Base-by-base conservation (phyloP, 108 stramenopile species). In the Cyclostephanos tholiformis region DNA sequence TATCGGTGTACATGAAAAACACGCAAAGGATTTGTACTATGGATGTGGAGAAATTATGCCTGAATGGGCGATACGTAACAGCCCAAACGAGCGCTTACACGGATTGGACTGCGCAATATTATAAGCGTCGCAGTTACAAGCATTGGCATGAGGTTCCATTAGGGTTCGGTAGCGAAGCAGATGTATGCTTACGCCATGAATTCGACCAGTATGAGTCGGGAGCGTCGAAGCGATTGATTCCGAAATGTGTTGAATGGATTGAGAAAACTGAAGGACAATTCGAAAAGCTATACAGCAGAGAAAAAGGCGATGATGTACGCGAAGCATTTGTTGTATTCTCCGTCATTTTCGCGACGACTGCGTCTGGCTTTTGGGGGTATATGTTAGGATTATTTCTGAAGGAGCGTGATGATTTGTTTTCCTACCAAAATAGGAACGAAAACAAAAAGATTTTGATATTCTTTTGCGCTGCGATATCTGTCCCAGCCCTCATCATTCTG, bases 301-400 rank as follows among this genome's bases (percentile, higher is more conserved):
- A 69, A 26, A 76, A 44, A 46, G 67, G 75, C 27, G 61, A 76
- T 38, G 75, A 76, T 76, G 68, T 68, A 30, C 75, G 75, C 23
- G 75, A 76, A 35, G 66, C 30, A 2, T 76, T 76, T 76, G 75
- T 76, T 26, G 52, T 76, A n/a, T 76, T 69, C 39, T 20, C 66
- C 3, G 68, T 61, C 0, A 0, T 76, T 36, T 63, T 76, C 51
- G 67, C 61, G 16, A 69, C 50, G 14, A 23, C 32, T 41, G 46
- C 68, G 23, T 67, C 58, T 17, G 35, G 27, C 0, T 46, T 61
- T 17, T 41, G 68, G 23, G 75, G 75, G 30, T 76, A 62, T 39
- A 55, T 76, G 11, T 14, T 65, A n/a, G 74, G 74, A 27, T 23
- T 75, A 39, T 75, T 65, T 59, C 53, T 65, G 29, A 57, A 58